Percentiles rank a stretch among this genome's conserved stretches.
These are phyloP conservation scores for Vanilla planifolia DNA, from an alignment of 106 monocot species.

Conservation along the genomic window DNA sequence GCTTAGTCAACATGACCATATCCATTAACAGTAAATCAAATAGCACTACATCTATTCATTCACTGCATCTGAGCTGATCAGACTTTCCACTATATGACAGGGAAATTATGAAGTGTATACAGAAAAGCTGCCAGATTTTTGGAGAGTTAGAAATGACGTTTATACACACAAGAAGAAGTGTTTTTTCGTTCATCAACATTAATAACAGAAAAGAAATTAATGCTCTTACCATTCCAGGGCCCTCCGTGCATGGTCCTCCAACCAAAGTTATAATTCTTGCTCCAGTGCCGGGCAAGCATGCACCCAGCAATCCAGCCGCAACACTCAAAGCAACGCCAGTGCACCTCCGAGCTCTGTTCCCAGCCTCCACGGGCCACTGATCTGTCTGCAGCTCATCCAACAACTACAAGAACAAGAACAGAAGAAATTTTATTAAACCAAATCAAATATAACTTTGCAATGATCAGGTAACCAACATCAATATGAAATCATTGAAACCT, in stretches of 20 bases:
- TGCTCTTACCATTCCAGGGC: conserved; percentile 86
- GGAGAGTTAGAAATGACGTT: too few species aligned
- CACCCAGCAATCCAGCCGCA: conserved; percentile 84
- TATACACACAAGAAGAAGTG: too few species aligned
- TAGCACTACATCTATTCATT: too few species aligned
- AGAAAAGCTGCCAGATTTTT: too few species aligned
- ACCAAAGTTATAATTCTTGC: conserved; percentile 90
- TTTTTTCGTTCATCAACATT: too few species aligned
- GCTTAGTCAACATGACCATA: neutral
- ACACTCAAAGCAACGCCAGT: conserved; percentile 93
- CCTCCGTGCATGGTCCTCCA: conserved; percentile 93
- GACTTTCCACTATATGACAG: too few species aligned
- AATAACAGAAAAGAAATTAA: neutral
- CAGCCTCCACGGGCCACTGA: conserved; percentile 90
- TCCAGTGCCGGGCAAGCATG: conserved; percentile 90
- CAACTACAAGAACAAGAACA: conserved; percentile 35
- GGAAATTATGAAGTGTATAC: too few species aligned
- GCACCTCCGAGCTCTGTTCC: conserved; percentile 68
- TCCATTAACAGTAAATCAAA: neutral
- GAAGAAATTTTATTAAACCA: neutral
- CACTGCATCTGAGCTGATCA: too few species aligned
- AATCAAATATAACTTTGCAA: neutral
- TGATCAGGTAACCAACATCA: conserved; percentile 1
- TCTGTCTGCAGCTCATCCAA: conserved; percentile 92
- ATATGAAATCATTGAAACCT: neutral